These are phyloP conservation scores for Chlorella sp. DNA, from an alignment of 139 green algal species.

Conservation along the genomic window DNA sequence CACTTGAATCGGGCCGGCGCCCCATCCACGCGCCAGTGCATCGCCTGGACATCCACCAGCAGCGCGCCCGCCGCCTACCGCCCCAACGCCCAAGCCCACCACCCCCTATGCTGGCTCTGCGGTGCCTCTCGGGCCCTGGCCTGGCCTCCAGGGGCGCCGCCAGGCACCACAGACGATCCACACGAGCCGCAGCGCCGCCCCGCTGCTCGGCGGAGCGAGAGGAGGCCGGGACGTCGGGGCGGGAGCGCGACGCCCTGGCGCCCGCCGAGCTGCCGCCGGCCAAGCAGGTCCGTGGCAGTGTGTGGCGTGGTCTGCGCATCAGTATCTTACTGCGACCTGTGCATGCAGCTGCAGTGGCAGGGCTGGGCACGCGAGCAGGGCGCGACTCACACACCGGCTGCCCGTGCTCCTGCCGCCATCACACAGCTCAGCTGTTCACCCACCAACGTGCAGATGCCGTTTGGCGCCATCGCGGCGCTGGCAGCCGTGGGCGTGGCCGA, in stretches of 20 bases:
- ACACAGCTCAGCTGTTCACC: not conserved
- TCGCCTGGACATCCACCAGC: too few relatives aligned
- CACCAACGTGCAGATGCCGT: conserved; percentile 13
- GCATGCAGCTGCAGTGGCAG: too few relatives aligned
- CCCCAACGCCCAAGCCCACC: too few relatives aligned
- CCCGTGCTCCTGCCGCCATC: not conserved
- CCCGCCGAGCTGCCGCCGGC: not conserved
- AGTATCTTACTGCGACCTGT: too few relatives aligned
- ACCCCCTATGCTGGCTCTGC: too few relatives aligned
- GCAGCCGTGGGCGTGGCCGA: conserved; percentile 66
- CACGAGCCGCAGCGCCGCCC: not conserved
- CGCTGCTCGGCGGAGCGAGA: not conserved
- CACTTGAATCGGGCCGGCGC: too few relatives aligned
- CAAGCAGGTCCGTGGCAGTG: conserved; percentile 1
- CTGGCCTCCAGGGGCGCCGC: too few relatives aligned
- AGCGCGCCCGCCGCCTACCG: too few relatives aligned
- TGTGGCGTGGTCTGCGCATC: not conserved
- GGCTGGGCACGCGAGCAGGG: not conserved
- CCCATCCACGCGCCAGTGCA: too few relatives aligned
- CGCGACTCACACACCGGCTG: not conserved
- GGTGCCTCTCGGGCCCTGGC: too few relatives aligned
- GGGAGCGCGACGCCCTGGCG: not conserved
- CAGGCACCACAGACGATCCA: too few relatives aligned
- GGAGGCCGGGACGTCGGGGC: not conserved
- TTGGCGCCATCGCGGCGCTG: conserved; percentile 51